Percentiles rank a stretch among this genome's conserved stretches.
phyloP scores from a whole-genome alignment of 345 rosid species.

The Tarenaya hassleriana region DNA sequence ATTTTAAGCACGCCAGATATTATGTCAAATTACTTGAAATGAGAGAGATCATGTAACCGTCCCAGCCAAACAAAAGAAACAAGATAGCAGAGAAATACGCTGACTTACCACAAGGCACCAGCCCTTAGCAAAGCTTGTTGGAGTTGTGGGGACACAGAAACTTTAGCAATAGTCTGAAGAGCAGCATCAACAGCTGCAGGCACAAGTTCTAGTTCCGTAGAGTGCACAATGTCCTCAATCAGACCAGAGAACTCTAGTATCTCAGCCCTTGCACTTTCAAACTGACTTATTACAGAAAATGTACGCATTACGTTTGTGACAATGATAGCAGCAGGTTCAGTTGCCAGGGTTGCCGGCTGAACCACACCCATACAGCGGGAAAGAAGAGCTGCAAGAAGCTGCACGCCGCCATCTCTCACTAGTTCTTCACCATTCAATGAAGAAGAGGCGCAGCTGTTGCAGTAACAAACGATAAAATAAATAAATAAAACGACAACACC shows the following conservation, averaged over 20 bases:
- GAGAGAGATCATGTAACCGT: too few species aligned
- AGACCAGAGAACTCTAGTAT: slow-evolving; percentile 67
- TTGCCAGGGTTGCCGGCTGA: slow-evolving; percentile 89
- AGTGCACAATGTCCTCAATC: slow-evolving; percentile 86
- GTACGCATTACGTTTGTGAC: slow-evolving; percentile 90
- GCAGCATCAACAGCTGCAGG: slow-evolving; percentile 94
- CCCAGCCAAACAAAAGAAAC: not conserved
- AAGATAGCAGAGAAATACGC: slow-evolving; percentile 7
- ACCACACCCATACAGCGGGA: slow-evolving; percentile 93
- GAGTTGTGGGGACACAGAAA: slow-evolving; percentile 78
- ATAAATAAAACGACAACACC: slow-evolving; percentile 21
- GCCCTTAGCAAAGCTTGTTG: slow-evolving; percentile 81
- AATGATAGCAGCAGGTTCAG: slow-evolving; percentile 85
- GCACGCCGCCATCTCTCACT: slow-evolving; percentile 93
- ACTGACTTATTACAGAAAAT: slow-evolving; percentile 76
- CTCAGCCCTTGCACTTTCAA: slow-evolving; percentile 83
- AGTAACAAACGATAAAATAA: slow-evolving; percentile 8
- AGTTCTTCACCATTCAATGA: slow-evolving; percentile 98
- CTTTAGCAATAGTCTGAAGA: slow-evolving; percentile 71
- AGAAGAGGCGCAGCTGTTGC: slow-evolving; percentile 82
- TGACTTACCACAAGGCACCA: slow-evolving; percentile 82
- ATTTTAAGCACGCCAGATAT: too few species aligned
- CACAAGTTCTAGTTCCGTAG: slow-evolving; percentile 87
- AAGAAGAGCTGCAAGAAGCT: slow-evolving; percentile 80
- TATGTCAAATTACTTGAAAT: too few species aligned